A percentile compares a stretch with the other conserved stretches of the same genome.
Conservation (phyloP, 805 yeast genomes). For the Candida sakaeoensis region DNA sequence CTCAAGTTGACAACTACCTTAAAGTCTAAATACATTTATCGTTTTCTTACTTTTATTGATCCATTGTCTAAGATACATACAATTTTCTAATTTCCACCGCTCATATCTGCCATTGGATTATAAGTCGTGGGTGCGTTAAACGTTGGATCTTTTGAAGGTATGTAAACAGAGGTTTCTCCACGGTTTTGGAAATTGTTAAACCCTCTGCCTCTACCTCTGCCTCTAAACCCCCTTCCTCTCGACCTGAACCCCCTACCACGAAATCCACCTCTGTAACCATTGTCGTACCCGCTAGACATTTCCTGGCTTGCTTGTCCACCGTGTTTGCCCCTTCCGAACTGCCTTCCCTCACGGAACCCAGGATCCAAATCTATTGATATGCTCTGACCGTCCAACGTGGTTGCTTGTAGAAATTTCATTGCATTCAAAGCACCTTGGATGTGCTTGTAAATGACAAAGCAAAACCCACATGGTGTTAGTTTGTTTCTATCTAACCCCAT, state of each 20-base stretch:
- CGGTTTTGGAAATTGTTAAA: slow-evolving; percentile 19
- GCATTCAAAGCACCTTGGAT: slow-evolving; percentile 76
- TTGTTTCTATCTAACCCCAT: slow-evolving; percentile 94
- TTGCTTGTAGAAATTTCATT: slow-evolving; percentile 74
- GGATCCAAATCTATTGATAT: slow-evolving; percentile 92
- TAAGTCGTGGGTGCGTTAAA: slow-evolving; percentile 15
- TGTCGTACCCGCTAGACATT: slow-evolving; percentile 14
- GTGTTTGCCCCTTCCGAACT: slow-evolving; percentile 86
- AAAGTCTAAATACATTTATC: too few species aligned
- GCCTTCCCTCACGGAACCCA: slow-evolving; percentile 93
- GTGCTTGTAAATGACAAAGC: slow-evolving; percentile 76
- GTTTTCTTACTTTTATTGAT: too few species aligned
- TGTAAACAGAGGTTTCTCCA: slow-evolving; percentile 15
- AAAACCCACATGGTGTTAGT: slow-evolving; percentile 94
- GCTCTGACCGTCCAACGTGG: slow-evolving; percentile 77
- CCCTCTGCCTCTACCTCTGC: slow-evolving; percentile 32
- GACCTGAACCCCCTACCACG: slow-evolving; percentile 38
- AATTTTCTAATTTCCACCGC: background rate
- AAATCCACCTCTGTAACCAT: slow-evolving; percentile 39
- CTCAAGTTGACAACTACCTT: too few species aligned
- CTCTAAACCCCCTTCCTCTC: slow-evolving; percentile 41
- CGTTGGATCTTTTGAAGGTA: slow-evolving; percentile 22
- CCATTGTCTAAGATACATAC: background rate
- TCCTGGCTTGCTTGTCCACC: slow-evolving; percentile 93
- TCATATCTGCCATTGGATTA: slow-evolving; percentile 13